Percentiles rank a stretch among this genome's conserved stretches.
Conservation (phyloP, 768 basidiomycete genomes). For the Boletus sensibilis region DNA sequence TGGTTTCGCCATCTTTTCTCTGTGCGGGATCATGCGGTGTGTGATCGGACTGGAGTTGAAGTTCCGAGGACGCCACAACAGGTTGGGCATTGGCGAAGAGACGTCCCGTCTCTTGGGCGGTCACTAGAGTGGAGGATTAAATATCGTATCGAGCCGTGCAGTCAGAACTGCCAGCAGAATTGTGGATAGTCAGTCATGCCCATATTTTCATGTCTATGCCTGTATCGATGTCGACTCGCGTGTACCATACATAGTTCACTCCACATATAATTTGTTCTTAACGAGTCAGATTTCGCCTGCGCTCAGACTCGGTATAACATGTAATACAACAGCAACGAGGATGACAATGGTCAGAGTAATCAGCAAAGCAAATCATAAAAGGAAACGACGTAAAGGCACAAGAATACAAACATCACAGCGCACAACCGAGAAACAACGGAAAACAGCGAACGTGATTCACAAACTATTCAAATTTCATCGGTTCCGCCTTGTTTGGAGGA, state of each 20-base stretch:
- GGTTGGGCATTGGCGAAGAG: conserved; percentile 33
- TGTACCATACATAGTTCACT: conserved; percentile 14
- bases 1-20: conserved; percentile 59
- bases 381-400: conserved; percentile 2
- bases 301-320: conserved; percentile 6
- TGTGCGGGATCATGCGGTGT: conserved; percentile 62
- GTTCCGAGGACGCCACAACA: conserved; percentile 34
- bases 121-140: conserved; percentile 1
- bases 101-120: conserved; percentile 35
- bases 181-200: conserved; percentile 6
- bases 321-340: conserved; percentile 20
- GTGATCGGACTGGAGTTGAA: conserved; percentile 40
- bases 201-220: conserved; percentile 4
- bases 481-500: conserved; percentile 43
- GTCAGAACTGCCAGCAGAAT: neutral
- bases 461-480: conserved; percentile 40
- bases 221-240: neutral
- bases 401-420: conserved; percentile 6
- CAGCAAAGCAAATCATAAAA: conserved; percentile 9
- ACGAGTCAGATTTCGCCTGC: conserved; percentile 8
- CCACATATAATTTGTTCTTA: conserved; percentile 20
- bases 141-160: neutral
- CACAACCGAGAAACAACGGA: conserved; percentile 6
- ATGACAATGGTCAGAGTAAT: conserved; percentile 10
- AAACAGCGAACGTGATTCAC: neutral